A percentile compares a stretch with the other conserved stretches of the same genome.
Evolutionary conservation across 2,329 filamentous ascomycete species (phyloP).

Genomic region (Sporothrix pallida): DNA sequence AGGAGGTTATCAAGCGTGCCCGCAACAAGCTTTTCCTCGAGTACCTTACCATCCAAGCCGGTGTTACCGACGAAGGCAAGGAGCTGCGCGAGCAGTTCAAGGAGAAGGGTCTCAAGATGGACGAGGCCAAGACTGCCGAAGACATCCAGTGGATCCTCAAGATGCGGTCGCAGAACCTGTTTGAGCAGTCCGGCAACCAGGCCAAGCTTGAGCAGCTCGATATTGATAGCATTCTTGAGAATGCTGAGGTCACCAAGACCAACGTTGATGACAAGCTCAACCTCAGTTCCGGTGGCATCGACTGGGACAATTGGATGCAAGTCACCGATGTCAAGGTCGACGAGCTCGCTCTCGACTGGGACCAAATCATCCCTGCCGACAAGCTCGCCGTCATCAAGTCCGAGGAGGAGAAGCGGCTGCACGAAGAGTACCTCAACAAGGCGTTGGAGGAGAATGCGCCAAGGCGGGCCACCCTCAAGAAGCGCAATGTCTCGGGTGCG

Average conservation of each 20-base stretch:
- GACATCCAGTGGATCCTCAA: slow-evolving; percentile 97
- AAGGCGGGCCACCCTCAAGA: slow-evolving; percentile 70
- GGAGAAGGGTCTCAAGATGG: slow-evolving; percentile 74
- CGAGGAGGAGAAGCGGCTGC: slow-evolving; percentile 82
- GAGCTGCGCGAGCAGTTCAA: slow-evolving; percentile 75
- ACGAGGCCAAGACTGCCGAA: slow-evolving; percentile 87
- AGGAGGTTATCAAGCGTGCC: slow-evolving; percentile 94
- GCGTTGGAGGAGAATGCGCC: slow-evolving; percentile 86
- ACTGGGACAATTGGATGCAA: slow-evolving; percentile 93
- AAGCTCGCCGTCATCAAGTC: slow-evolving; percentile 87
- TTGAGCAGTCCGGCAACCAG: slow-evolving; percentile 96
- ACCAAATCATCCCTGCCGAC: slow-evolving; percentile 96
- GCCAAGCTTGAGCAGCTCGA: slow-evolving; percentile 96
- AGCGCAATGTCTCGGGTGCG: slow-evolving; percentile 50
- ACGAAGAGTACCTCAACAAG: slow-evolving; percentile 81
- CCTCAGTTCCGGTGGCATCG: slow-evolving; percentile 83
- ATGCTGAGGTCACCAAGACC: slow-evolving; percentile 95
- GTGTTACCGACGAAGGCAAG: slow-evolving; percentile 93
- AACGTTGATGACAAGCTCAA: slow-evolving; percentile 91
- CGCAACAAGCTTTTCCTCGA: slow-evolving; percentile 97
- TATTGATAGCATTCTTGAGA: slow-evolving; percentile 95
- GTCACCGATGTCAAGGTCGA: slow-evolving; percentile 98
- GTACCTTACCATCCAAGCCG: slow-evolving; percentile 95
- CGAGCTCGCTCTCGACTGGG: slow-evolving; percentile 81
- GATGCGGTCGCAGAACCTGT: slow-evolving; percentile 98